A percentile compares a stretch with the other conserved stretches of the same genome.
Conservation (phyloP, 2,329 filamentous ascomycete species). For the Metarhizium robertsii region DNA sequence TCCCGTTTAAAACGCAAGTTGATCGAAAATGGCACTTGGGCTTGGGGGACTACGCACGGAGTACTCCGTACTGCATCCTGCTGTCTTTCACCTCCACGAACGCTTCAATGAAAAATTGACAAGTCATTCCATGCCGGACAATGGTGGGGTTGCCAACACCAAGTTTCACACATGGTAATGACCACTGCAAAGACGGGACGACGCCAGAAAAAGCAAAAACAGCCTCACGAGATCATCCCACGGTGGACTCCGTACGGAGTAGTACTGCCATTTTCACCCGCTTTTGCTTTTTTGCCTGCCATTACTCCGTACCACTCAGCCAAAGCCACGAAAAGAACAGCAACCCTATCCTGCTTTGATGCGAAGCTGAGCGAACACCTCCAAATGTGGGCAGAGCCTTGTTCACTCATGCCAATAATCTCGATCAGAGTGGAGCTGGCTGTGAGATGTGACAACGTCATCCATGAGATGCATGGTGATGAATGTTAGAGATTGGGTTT, state of each 20-base stretch:
- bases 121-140: background rate
- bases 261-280: background rate
- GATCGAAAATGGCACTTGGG: background rate
- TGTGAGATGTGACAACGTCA: background rate
- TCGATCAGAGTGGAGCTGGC: background rate
- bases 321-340: background rate
- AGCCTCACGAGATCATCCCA: background rate
- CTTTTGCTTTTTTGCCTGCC: background rate
- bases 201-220: background rate
- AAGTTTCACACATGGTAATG: background rate
- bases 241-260: background rate
- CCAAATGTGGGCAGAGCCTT: background rate
- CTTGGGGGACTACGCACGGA: background rate
- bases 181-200: background rate
- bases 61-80: background rate
- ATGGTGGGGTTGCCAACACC: background rate
- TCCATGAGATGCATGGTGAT: background rate
- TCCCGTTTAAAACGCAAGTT: background rate
- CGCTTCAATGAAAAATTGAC: conserved; percentile 1
- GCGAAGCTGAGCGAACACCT: background rate
- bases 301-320: background rate
- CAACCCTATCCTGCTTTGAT: background rate
- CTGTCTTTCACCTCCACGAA: background rate
- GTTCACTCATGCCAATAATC: background rate
- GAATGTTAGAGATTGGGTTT: background rate